These are phyloP conservation scores for Ophiostoma sp. DNA, from an alignment of 2,329 filamentous ascomycete species.

Conservation along the genomic window DNA sequence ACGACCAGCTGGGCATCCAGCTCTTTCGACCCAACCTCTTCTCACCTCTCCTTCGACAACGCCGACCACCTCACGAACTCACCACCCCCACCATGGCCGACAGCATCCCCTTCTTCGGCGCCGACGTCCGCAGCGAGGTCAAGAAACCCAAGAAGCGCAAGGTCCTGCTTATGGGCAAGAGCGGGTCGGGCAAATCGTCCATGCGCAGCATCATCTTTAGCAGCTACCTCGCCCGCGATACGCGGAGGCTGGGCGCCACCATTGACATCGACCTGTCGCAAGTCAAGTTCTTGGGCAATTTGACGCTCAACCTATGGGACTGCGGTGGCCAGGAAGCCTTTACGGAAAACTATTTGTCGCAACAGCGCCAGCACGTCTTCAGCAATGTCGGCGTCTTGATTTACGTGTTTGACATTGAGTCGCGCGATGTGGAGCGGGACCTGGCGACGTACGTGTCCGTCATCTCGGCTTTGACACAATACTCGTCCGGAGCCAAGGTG, in stretches of 20 bases:
- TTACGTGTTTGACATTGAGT: slow-evolving; percentile 99
- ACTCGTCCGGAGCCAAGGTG: slow-evolving; percentile 75
- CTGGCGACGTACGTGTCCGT: slow-evolving; percentile 90
- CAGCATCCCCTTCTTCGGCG: slow-evolving; percentile 25
- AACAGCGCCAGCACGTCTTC: slow-evolving; percentile 95
- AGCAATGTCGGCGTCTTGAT: slow-evolving; percentile 95
- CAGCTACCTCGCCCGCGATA: slow-evolving; percentile 97
- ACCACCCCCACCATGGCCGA: slow-evolving; percentile 20
- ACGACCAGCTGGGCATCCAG: background rate
- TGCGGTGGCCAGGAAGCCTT: slow-evolving; percentile 98
- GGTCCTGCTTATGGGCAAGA: slow-evolving; percentile 90
- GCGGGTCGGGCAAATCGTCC: slow-evolving; percentile 93
- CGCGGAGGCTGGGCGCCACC: slow-evolving; percentile 87
- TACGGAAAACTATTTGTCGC: slow-evolving; percentile 96
- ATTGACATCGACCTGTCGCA: slow-evolving; percentile 98
- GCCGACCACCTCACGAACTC: background rate
- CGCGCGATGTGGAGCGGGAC: slow-evolving; percentile 88
- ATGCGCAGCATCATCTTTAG: slow-evolving; percentile 99
- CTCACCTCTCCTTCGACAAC: background rate
- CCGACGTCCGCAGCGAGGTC: slow-evolving; percentile 43
- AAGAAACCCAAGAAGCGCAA: slow-evolving; percentile 82
- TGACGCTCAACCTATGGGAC: slow-evolving; percentile 97
- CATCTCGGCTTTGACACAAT: slow-evolving; percentile 84
- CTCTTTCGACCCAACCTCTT: background rate
- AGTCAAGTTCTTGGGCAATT: slow-evolving; percentile 97